These are phyloP conservation scores for Wickerhamiella nectarea DNA, from an alignment of 805 yeast species.

Conservation along the genomic window DNA sequence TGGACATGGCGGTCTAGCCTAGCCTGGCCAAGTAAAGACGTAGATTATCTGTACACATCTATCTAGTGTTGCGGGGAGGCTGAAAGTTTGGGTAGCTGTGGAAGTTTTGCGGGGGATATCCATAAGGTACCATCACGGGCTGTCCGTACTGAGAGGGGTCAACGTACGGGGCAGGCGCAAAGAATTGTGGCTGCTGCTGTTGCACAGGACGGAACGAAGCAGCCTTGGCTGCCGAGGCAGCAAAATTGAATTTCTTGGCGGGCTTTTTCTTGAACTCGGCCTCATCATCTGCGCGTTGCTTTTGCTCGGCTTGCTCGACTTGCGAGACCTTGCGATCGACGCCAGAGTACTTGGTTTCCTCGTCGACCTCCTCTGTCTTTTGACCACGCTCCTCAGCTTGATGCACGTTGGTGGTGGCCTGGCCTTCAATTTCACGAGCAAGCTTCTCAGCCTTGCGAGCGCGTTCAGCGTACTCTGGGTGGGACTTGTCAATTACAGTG, in stretches of 20 bases:
- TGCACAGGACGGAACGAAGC: slow-evolving; percentile 39
- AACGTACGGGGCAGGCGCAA: slow-evolving; percentile 4
- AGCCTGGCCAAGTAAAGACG: neutral
- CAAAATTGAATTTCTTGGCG: slow-evolving; percentile 39
- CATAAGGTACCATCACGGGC: neutral
- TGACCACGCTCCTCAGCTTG: slow-evolving; percentile 85
- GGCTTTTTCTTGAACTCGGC: slow-evolving; percentile 40
- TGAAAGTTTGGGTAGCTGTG: neutral
- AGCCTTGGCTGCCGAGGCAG: slow-evolving; percentile 51
- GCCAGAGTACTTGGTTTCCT: slow-evolving; percentile 92
- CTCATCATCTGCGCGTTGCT: slow-evolving; percentile 30
- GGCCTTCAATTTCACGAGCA: slow-evolving; percentile 72
- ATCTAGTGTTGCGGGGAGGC: neutral
- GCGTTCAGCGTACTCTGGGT: slow-evolving; percentile 58
- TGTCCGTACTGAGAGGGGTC: slow-evolving; percentile 2
- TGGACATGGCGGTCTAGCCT: slow-evolving; percentile 91
- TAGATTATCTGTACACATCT: neutral
- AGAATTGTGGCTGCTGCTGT: neutral
- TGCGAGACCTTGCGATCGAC: slow-evolving; percentile 40
- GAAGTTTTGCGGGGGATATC: neutral
- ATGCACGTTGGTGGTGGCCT: slow-evolving; percentile 55
- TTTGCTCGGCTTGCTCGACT: slow-evolving; percentile 22
- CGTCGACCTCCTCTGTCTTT: slow-evolving; percentile 69
- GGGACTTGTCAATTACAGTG: slow-evolving; percentile 52
- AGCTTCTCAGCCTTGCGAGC: slow-evolving; percentile 58